Base-by-base conservation (phyloP, 1,284 basidiomycete genomes). In the Ceratobasidium sp. region DNA sequence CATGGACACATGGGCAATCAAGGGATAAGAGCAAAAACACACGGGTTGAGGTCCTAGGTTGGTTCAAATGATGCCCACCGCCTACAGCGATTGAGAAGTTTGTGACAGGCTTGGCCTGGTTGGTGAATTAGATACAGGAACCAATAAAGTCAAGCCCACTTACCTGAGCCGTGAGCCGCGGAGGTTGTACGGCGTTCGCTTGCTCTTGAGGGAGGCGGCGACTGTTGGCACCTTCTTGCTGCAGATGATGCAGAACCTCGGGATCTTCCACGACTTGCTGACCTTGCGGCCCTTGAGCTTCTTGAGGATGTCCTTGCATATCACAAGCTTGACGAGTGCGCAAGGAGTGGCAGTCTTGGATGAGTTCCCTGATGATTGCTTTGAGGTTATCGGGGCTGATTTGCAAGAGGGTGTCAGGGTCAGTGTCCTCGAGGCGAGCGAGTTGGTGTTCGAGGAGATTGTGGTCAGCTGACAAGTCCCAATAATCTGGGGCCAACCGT, bases 391-490 rank as follows among this genome's bases (percentile, higher is more conserved):
- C n/a, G 49, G 49, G n/a, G 9, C n/a, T 19, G 8, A 51, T 6
- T 22, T 51, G 49, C 2, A 19, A 51, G 49, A 24, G 8, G n/a
- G 6, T 5, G 19, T 19, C n/a, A 19, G 49, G 49, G 22, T 51
- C 49, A 2, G 49, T 19, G 49, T 19, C 22, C 3, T 1, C n/a
- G n/a, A 22, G 24, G 22, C n/a, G 49, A 3, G 4, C 1, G n/a
- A 51, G 5, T 5, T 51, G n/a, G 2, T 19, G 49, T 51, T 22
- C n/a, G 22, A 51, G 49, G 13, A 3, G 13, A 6, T 51, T 19
- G 49, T 24, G 49, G 49, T 51, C n/a, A 51, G 24, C 22, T 51
- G 49, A 22, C 9, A 51, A 51, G 49, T 51, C n/a, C 49, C 49
- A 51, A 24, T 22, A 13, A 51, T 51, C n/a, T 19, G 19, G 9